Evolutionary conservation across 2,329 filamentous ascomycete species (phyloP).

Genomic region (Colletotrichum sp.): DNA sequence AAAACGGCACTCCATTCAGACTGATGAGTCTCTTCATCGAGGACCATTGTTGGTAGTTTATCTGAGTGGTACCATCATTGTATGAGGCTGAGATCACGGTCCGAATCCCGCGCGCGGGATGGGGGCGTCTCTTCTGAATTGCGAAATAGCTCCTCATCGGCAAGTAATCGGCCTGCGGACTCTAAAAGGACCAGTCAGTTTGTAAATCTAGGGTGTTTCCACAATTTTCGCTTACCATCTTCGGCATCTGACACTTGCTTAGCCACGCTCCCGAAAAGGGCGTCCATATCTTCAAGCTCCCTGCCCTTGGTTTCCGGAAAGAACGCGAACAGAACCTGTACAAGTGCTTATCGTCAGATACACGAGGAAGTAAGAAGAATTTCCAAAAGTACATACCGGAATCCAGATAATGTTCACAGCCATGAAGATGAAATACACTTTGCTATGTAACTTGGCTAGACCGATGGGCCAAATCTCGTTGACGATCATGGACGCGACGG

Average conservation of each 20-base stretch:
- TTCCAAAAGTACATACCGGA: slow-evolving; percentile 34
- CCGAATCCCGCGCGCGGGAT: background rate
- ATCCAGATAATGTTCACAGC: slow-evolving; percentile 53
- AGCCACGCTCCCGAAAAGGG: slow-evolving; percentile 36
- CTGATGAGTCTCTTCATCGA: background rate
- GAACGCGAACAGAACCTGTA: slow-evolving; percentile 42
- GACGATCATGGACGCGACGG: slow-evolving; percentile 60
- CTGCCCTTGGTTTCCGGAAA: slow-evolving; percentile 51
- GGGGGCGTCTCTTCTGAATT: background rate
- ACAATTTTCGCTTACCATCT: background rate
- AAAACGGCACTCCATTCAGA: background rate
- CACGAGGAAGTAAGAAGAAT: too few species aligned
- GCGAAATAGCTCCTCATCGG: background rate
- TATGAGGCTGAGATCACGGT: background rate
- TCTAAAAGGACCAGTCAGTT: background rate
- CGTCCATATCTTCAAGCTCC: slow-evolving; percentile 50
- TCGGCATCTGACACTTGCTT: background rate
- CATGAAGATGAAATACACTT: slow-evolving; percentile 65
- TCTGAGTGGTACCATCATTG: background rate
- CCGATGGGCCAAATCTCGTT: slow-evolving; percentile 62
- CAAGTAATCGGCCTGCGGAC: background rate
- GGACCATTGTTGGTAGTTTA: background rate
- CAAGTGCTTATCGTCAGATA: background rate
- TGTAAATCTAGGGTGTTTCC: too few species aligned
- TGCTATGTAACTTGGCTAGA: slow-evolving; percentile 52